A percentile compares a stretch with the other conserved stretches of the same genome.
These are phyloP conservation scores for Mercurialis annua DNA, from an alignment of 345 rosid species.

Conservation along the genomic window DNA sequence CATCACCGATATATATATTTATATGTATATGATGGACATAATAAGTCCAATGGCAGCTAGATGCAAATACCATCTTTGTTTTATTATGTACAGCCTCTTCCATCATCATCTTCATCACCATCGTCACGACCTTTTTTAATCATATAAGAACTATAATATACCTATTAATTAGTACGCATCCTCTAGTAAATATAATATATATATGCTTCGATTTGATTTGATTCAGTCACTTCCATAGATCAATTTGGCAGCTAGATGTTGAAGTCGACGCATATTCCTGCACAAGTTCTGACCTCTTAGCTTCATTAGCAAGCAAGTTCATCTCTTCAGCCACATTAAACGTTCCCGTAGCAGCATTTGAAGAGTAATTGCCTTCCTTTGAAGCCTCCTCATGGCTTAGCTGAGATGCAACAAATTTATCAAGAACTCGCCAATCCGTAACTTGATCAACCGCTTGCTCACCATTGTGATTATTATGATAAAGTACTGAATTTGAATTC, in stretches of 20 bases:
- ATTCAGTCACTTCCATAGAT: conserved; percentile 89
- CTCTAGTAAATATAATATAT: conserved; percentile 15
- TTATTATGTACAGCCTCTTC: conserved; percentile 62
- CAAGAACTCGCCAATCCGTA: conserved; percentile 93
- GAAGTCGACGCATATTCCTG: conserved; percentile 64
- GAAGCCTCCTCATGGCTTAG: conserved; percentile 73
- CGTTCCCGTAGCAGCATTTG: conserved; percentile 22
- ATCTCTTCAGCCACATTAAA: conserved; percentile 46
- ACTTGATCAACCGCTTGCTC: conserved; percentile 74
- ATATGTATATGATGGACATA: conserved; percentile 20
- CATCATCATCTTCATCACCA: conserved; percentile 1
- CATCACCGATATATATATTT: conserved; percentile 13
- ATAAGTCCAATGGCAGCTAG: conserved; percentile 25
- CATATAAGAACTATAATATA: conserved; percentile 38
- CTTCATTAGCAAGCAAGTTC: conserved; percentile 33
- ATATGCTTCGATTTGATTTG: conserved; percentile 16
- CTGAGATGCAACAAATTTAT: conserved; percentile 96
- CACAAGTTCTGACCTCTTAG: conserved; percentile 45
- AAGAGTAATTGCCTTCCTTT: conserved; percentile 33
- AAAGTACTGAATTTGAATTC: conserved; percentile 35
- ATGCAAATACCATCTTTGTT: conserved; percentile 41
- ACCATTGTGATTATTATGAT: conserved; percentile 23
- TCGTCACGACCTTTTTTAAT: conserved; percentile 18
- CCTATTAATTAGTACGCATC: conserved; percentile 45
- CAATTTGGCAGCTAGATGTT: conserved; percentile 70